Base-by-base conservation (phyloP, 176 grass and related monocot genomes). In the maize (Zea mays) region DNA sequence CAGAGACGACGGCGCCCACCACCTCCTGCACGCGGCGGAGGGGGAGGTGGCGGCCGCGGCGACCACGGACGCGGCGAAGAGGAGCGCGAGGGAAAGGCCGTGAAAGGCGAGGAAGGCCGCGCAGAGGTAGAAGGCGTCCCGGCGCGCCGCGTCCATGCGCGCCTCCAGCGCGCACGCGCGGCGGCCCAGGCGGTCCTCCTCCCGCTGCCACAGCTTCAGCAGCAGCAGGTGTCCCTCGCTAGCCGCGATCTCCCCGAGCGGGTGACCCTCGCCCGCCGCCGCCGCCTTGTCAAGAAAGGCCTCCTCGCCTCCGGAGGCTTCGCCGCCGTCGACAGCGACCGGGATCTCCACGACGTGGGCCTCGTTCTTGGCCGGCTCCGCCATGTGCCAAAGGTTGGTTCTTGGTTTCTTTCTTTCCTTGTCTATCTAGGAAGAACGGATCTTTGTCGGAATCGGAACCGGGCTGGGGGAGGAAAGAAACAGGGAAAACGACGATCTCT, bases 61-160 rank as follows among this genome's bases (percentile, higher is more conserved):
- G 63, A 72, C 69, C 10, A 83, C 74, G 69, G 92, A 90, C 61
- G 92, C 86, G 76, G 81, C 77, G 87, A 94, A 94, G 62, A 98
- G 87, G 77, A 94, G 83, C 54, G 84, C 80, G 74, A 98, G 78
- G 64, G 80, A 92, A 75, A 94, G 82, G 67, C 79, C 90, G 83
- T 99, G 91, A 84, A 95, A 90, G 15, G 89, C 80, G 73, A 98
- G 86, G 90, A 94, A 98, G n/a, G 93, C 83, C 48, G 89, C 87
- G 84, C 85, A 92, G 73, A 94, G 82, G 78, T 83, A 90, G 89
- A 95, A 98, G 8, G 92, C 89, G 67, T 86, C 96, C 27, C 85
- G 85, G 0, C 85, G 88, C 13, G 88, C 78, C 39, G 80, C 71
- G 77, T 87, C 85, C 83, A 90, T 91, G 60, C 81, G 87, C 19